These are phyloP conservation scores for Polytrichum commune DNA, from an alignment of 225 moss, liverwort and hornwort species.

Conservation along the genomic window DNA sequence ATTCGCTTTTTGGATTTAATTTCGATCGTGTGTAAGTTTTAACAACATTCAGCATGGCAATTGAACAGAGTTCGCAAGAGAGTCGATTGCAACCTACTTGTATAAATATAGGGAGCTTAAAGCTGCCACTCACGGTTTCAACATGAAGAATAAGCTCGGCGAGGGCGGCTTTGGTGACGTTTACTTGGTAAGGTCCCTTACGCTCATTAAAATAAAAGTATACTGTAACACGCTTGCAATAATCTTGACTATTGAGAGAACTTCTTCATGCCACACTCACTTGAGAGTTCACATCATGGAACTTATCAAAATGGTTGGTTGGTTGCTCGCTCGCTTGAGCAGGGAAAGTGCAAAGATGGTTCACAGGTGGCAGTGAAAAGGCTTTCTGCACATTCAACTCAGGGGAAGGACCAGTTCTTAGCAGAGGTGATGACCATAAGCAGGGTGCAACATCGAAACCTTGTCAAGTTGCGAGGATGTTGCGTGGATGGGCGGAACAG, in stretches of 20 bases:
- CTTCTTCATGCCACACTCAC: too few species aligned
- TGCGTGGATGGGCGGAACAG: slow-evolving; percentile 48
- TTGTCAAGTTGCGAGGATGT: slow-evolving; percentile 58
- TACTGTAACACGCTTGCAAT: too few species aligned
- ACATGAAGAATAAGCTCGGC: slow-evolving; percentile 59
- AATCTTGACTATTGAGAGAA: too few species aligned
- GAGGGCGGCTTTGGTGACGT: slow-evolving; percentile 81
- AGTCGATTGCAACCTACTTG: slow-evolving; percentile 38
- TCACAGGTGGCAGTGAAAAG: slow-evolving; percentile 55
- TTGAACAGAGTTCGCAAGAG: slow-evolving; percentile 46
- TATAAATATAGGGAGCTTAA: slow-evolving; percentile 54
- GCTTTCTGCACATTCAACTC: slow-evolving; percentile 36
- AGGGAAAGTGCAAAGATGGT: slow-evolving; percentile 51
- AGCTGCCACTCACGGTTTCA: slow-evolving; percentile 58
- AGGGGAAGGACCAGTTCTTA: slow-evolving; percentile 49
- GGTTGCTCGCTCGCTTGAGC: neutral
- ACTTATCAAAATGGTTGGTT: too few species aligned
- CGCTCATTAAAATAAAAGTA: too few species aligned
- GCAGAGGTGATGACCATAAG: slow-evolving; percentile 61
- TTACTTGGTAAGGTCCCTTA: slow-evolving; percentile 34
- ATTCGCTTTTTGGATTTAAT: neutral
- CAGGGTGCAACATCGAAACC: slow-evolving; percentile 57
- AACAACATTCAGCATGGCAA: too few species aligned
- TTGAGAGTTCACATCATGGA: too few species aligned
- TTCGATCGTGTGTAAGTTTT: too few species aligned